These are phyloP conservation scores for Pleurotus salmoneostramineus DNA, from an alignment of 768 basidiomycete genomes.

Conservation along the genomic window DNA sequence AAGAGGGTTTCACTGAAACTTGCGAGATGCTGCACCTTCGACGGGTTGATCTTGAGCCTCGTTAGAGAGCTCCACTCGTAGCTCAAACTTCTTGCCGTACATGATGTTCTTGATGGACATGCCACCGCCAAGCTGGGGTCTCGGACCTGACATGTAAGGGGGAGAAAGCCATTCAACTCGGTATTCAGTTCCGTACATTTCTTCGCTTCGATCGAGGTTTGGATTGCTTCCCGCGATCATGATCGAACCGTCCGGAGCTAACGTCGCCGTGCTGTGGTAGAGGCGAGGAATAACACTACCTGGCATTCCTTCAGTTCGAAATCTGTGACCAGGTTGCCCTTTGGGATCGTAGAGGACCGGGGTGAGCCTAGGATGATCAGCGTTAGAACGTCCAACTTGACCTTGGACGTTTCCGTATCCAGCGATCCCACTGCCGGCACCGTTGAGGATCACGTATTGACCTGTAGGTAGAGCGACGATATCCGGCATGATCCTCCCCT, in stretches of 20 bases:
- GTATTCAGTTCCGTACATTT: constrained; percentile 81
- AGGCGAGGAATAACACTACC: constrained; percentile 66
- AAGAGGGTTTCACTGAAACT: background rate
- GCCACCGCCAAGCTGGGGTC: constrained; percentile 45
- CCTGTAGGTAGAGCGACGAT: constrained; percentile 81
- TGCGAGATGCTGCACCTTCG: constrained; percentile 36
- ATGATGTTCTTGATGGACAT: constrained; percentile 28
- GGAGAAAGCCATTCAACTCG: constrained; percentile 85
- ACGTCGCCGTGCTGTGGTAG: constrained; percentile 82
- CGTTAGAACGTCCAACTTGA: constrained; percentile 75
- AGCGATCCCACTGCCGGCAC: constrained; percentile 67
- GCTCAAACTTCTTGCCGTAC: constrained; percentile 41
- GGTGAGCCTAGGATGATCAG: constrained; percentile 63
- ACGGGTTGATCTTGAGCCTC: constrained; percentile 31
- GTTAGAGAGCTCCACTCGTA: constrained; percentile 39
- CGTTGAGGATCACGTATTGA: constrained; percentile 71
- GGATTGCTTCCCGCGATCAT: constrained; percentile 86
- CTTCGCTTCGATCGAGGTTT: constrained; percentile 72
- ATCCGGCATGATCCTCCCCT: constrained; percentile 74
- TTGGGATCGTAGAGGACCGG: constrained; percentile 69
- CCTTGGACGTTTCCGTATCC: constrained; percentile 73
- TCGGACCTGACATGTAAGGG: constrained; percentile 64
- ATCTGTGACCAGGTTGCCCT: constrained; percentile 52
- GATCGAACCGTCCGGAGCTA: constrained; percentile 66
- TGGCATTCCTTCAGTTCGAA: constrained; percentile 53